Evolutionary conservation across 2,329 filamentous ascomycete genomes (phyloP).

Genomic region (Graphiopsis chlorocephala): DNA sequence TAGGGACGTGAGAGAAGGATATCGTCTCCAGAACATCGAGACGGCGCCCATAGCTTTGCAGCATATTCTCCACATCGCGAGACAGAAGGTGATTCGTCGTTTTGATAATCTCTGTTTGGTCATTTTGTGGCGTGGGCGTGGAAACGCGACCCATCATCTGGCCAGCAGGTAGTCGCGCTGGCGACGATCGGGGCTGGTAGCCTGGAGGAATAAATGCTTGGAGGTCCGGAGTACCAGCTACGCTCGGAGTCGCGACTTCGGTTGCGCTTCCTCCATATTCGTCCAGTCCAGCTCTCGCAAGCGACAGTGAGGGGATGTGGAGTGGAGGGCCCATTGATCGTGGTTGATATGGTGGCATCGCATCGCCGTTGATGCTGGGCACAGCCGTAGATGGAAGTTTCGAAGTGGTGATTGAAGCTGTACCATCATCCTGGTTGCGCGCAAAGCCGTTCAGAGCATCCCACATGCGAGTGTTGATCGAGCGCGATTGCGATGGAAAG

Average conservation of each 20-base stretch:
- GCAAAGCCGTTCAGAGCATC: slow-evolving; percentile 36
- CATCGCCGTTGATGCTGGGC: slow-evolving; percentile 31
- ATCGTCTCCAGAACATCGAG: slow-evolving; percentile 67
- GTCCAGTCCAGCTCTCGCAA: slow-evolving; percentile 29
- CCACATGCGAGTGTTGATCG: slow-evolving; percentile 34
- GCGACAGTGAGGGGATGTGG: slow-evolving; percentile 23
- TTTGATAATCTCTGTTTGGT: background rate
- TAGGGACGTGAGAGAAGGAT: slow-evolving; percentile 64
- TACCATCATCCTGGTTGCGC: slow-evolving; percentile 31
- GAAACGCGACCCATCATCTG: background rate
- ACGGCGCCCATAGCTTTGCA: slow-evolving; percentile 51
- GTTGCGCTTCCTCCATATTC: slow-evolving; percentile 46
- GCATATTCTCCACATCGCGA: slow-evolving; percentile 52
- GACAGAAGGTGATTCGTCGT: slow-evolving; percentile 22
- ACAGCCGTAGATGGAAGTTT: slow-evolving; percentile 32
- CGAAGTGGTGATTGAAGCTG: slow-evolving; percentile 23
- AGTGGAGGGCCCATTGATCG: slow-evolving; percentile 31
- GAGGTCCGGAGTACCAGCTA: slow-evolving; percentile 41
- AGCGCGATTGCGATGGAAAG: slow-evolving; percentile 24
- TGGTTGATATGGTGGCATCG: slow-evolving; percentile 18
- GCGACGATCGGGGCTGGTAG: background rate
- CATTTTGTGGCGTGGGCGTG: background rate
- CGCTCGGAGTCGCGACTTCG: slow-evolving; percentile 48
- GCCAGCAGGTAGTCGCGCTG: background rate
- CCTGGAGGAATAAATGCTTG: slow-evolving; percentile 17